phyloP scores from a whole-genome alignment of 768 basidiomycete species.

The Hygrocybe coccinea region DNA sequence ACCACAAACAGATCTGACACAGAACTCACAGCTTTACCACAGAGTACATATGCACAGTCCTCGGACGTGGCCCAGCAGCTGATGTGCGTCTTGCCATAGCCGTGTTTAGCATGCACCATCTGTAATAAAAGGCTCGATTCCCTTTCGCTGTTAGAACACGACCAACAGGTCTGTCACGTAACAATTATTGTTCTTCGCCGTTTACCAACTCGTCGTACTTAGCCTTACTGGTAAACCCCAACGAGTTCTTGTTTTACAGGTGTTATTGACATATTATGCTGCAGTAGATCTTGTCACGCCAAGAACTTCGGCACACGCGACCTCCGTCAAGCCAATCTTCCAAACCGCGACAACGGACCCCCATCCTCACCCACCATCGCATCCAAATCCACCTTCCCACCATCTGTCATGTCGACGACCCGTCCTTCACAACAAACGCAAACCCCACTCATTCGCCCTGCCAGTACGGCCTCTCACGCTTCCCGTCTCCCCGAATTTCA shows the following conservation, averaged over 20 bases:
- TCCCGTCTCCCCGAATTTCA: background rate
- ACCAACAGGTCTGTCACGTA: slow-evolving; percentile 58
- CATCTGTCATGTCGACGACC: too few relatives aligned
- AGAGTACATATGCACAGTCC: slow-evolving; percentile 42
- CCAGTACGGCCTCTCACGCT: background rate
- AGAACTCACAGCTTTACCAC: slow-evolving; percentile 59
- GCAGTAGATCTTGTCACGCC: slow-evolving; percentile 77
- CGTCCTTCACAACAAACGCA: background rate
- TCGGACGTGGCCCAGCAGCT: background rate
- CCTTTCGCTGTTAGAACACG: slow-evolving; percentile 71
- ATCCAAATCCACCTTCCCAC: slow-evolving; percentile 15
- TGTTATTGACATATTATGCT: slow-evolving; percentile 1
- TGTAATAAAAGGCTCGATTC: slow-evolving; percentile 82
- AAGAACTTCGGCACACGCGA: slow-evolving; percentile 76
- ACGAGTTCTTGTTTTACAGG: background rate
- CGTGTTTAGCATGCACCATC: slow-evolving; percentile 70
- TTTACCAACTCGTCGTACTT: background rate
- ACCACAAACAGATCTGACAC: slow-evolving; percentile 7
- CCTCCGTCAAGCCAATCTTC: slow-evolving; percentile 66
- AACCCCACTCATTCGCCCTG: too few relatives aligned
- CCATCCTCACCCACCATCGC: slow-evolving; percentile 28
- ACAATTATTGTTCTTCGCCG: background rate
- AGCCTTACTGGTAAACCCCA: slow-evolving; percentile 51
- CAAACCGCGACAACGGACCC: slow-evolving; percentile 35
- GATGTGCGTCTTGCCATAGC: slow-evolving; percentile 35